Conservation (phyloP, 805 yeast genomes). For the Wickerhamiella spandovensis region DNA sequence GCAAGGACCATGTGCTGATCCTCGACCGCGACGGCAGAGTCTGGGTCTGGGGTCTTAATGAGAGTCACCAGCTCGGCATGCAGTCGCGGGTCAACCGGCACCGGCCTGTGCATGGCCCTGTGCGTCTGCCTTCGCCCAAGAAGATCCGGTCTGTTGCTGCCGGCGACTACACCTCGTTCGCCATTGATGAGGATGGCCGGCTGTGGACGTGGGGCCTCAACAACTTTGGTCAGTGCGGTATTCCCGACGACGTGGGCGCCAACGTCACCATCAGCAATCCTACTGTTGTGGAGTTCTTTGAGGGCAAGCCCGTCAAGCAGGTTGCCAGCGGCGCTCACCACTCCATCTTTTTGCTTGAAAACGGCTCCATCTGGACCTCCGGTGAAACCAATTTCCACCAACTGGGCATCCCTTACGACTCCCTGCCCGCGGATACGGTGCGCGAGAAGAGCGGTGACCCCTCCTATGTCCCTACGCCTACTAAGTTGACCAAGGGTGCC, state of each 20-base stretch:
- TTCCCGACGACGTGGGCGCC: constrained; percentile 35
- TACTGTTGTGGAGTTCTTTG: constrained; percentile 52
- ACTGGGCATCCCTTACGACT: constrained; percentile 57
- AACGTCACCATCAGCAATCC: constrained; percentile 74
- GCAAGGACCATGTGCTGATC: constrained; percentile 85
- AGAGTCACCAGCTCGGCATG: constrained; percentile 83
- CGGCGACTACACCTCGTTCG: constrained; percentile 95
- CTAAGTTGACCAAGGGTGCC: constrained; percentile 37
- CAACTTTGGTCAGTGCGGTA: constrained; percentile 94
- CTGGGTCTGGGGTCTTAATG: constrained; percentile 96
- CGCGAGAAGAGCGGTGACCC: constrained; percentile 68
- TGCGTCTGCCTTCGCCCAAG: constrained; percentile 68
- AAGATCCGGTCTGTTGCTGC: constrained; percentile 70
- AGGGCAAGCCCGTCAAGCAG: constrained; percentile 37
- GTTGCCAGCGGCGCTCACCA: constrained; percentile 95
- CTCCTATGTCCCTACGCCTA: constrained; percentile 68
- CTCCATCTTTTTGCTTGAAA: constrained; percentile 55
- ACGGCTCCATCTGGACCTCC: constrained; percentile 68
- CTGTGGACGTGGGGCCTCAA: constrained; percentile 91
- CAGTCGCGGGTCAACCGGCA: constrained; percentile 33
- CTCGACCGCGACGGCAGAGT: constrained; percentile 76
- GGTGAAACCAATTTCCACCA: constrained; percentile 94
- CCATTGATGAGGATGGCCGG: constrained; percentile 56
- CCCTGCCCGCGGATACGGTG: constrained; percentile 57
- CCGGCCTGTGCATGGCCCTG: constrained; percentile 41